Percentiles rank a stretch among this genome's conserved stretches.
Evolutionary conservation across 768 basidiomycete species (phyloP).

Genomic region (Podaxis rugospora): DNA sequence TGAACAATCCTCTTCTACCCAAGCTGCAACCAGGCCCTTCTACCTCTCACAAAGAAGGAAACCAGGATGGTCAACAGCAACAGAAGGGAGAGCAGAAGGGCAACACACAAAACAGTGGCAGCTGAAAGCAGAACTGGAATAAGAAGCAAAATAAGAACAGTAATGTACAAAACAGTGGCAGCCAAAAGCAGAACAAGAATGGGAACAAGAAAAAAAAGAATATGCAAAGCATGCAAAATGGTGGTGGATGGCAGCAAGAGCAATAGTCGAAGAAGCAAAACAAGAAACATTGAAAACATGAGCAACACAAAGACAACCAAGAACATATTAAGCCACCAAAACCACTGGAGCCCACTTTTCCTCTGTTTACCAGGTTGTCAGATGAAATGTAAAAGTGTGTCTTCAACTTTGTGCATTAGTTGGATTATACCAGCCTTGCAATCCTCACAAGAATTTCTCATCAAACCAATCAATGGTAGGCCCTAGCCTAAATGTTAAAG

Average conservation of each 20-base stretch:
- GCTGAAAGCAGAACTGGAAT: background rate
- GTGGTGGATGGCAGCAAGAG: too few species aligned
- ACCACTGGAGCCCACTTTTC: too few species aligned
- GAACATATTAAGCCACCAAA: too few species aligned
- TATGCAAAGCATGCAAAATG: background rate
- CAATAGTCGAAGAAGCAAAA: background rate
- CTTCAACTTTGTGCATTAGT: background rate
- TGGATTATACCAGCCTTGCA: background rate
- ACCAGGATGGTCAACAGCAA: background rate
- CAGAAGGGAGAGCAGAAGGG: background rate
- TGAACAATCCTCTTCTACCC: background rate
- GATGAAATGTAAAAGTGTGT: background rate
- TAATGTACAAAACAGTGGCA: background rate
- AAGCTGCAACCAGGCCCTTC: background rate
- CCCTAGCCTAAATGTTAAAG: background rate
- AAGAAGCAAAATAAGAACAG: background rate
- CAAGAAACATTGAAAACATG: background rate
- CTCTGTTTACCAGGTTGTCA: background rate
- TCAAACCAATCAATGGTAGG: background rate
- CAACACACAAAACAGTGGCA: background rate
- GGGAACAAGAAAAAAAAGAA: background rate
- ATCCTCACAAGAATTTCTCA: background rate
- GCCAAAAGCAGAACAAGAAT: background rate
- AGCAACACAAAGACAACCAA: too few species aligned
- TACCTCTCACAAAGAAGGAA: background rate